These are phyloP conservation scores for Talaromyces sp. DNA, from an alignment of 2,329 filamentous ascomycete species.

Conservation along the genomic window DNA sequence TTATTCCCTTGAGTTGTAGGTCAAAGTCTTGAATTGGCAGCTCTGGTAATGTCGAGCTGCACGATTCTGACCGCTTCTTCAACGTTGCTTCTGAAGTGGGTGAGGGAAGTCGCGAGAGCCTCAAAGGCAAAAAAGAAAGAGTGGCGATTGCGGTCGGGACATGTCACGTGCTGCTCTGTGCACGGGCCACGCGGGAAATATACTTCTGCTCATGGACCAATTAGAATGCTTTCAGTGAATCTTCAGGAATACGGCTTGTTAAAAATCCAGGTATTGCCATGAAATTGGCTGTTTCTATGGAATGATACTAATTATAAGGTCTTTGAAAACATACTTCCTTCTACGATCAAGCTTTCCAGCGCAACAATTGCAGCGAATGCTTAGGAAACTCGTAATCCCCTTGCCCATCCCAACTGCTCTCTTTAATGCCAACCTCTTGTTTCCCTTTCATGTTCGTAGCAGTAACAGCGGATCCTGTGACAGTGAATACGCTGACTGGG, in stretches of 20 bases:
- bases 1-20: not conserved
- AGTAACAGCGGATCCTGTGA: constrained; percentile 54
- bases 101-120: not conserved
- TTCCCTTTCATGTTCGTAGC: constrained; percentile 60
- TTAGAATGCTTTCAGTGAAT: not conserved
- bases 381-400: constrained; percentile 62
- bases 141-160: not conserved
- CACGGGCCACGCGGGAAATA: not conserved
- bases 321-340: not conserved
- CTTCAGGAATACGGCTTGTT: not conserved
- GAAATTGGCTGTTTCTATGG: not conserved
- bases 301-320: not conserved
- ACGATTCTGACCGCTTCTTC: not conserved
- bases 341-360: constrained; percentile 40
- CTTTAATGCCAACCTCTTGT: constrained; percentile 57
- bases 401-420: constrained; percentile 60
- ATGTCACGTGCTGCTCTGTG: not conserved
- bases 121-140: not conserved
- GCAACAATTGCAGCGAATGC: constrained; percentile 65
- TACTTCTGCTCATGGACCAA: not conserved
- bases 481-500: constrained; percentile 57
- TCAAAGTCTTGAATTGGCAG: not conserved
- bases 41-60: not conserved
- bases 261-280: not conserved
- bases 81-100: not conserved